phyloP scores from a whole-genome alignment of 139 green algal genomes.

The Chlamydomonas schloesseri region DNA sequence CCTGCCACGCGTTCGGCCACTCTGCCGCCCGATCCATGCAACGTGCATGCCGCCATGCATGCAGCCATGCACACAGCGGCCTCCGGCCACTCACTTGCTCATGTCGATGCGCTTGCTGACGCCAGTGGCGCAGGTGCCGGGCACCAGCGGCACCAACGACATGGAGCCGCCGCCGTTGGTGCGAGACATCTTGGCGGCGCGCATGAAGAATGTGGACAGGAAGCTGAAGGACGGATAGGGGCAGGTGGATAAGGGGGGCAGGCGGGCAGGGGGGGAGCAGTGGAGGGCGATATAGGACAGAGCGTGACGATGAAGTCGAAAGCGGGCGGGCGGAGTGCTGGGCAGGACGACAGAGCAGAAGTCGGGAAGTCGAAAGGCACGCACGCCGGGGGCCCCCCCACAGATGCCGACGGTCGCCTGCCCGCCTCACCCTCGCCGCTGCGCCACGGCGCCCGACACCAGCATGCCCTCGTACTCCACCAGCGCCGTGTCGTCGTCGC shows the following conservation, averaged over 20 bases:
- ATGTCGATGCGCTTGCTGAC: constrained; percentile 63
- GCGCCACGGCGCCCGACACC: constrained; percentile 76
- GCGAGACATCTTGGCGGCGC: constrained; percentile 81
- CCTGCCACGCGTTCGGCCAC: too few relatives aligned
- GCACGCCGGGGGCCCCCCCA: too few relatives aligned
- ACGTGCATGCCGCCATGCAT: background rate
- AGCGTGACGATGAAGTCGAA: too few relatives aligned
- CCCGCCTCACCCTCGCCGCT: constrained; percentile 59
- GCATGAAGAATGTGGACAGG: constrained; percentile 82
- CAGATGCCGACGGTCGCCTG: too few relatives aligned
- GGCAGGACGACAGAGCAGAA: too few relatives aligned
- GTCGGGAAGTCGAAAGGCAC: too few relatives aligned
- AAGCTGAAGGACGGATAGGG: constrained; percentile 12
- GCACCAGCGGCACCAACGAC: constrained; percentile 80
- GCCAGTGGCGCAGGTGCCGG: constrained; percentile 76
- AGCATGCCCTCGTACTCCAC: constrained; percentile 91
- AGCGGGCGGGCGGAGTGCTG: too few relatives aligned
- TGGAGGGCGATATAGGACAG: too few relatives aligned
- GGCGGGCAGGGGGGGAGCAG: background rate
- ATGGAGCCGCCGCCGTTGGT: constrained; percentile 79
- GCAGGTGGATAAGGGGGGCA: background rate
- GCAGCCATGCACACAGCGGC: too few relatives aligned
- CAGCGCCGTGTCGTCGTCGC: constrained; percentile 63
- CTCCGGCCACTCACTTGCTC: constrained; percentile 56
- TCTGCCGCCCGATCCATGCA: too few relatives aligned